Conservation (phyloP, 176 grass and related monocot genomes). For the Musa beccarii region DNA sequence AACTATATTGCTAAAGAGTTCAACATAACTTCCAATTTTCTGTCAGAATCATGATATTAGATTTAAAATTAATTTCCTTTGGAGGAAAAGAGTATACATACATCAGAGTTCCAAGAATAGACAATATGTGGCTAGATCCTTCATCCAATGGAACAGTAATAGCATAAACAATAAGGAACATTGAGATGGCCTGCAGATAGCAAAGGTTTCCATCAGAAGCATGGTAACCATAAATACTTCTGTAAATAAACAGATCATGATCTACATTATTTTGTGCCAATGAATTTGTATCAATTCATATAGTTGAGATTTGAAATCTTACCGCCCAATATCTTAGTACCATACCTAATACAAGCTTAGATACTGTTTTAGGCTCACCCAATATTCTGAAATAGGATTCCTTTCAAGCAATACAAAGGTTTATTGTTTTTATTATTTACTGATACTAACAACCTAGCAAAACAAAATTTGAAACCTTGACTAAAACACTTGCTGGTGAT, state of each 20-base stretch:
- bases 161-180: conserved; percentile 84
- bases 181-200: conserved; percentile 67
- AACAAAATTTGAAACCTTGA: too few relatives aligned
- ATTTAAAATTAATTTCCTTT: conserved; percentile 4
- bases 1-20: not conserved
- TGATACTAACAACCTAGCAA: too few relatives aligned
- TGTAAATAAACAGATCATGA: not conserved
- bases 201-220: not conserved
- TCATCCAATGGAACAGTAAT: conserved; percentile 67
- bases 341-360: too few relatives aligned
- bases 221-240: not conserved
- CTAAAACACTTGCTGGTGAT: too few relatives aligned
- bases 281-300: not conserved
- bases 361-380: too few relatives aligned
- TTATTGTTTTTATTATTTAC: too few relatives aligned
- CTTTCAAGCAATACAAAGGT: too few relatives aligned
- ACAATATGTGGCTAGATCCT: conserved; percentile 54
- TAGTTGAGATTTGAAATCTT: too few relatives aligned
- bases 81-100: conserved; percentile 35
- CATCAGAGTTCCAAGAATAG: conserved; percentile 79
- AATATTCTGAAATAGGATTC: too few relatives aligned
- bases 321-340: too few relatives aligned
- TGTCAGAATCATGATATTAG: not conserved
- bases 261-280: not conserved
- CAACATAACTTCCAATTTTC: not conserved